Base-by-base conservation (phyloP, 331 rosid species). In the Phaseolus coccineus region DNA sequence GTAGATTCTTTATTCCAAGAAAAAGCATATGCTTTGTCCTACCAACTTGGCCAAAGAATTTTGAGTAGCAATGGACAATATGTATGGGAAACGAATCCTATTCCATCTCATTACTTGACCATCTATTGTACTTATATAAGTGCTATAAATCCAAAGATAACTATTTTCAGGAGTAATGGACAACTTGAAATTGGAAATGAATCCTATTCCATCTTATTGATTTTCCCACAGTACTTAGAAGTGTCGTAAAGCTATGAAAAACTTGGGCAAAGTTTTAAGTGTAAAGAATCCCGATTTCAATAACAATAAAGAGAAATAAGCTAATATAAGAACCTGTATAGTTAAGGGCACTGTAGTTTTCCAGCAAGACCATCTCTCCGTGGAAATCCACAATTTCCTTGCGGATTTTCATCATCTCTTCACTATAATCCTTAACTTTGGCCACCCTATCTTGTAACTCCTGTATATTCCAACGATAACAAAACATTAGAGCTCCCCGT, bases 331-430 rank as follows among this genome's bases (percentile, higher is more conserved):
- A 78, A 95, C 99, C 98, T 83, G 99, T 95, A 78, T 95, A 95
- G 87, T 95, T 93, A 50, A 95, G 96, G 73, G 99, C 96, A 46
- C 99, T 96, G 56, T 96, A 96, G 65, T 96, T 96, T 86, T 96
- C 99, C 84, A 96, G 87, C 87, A 96, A 82, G 67, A 96, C 97
- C 99, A 96, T 96, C 90, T 96, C 99, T 40, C 99, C 99, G 1
- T 96, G 99, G 76, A 96, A 91, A 87, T 96, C 99, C 70, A 96
- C 99, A 61, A 96, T 96, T 83, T 96, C 99, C 81, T 91, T 91
- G 46, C 90, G 89, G 69, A 90, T 89, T 87, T 90, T 89, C 71
- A 90, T 84, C 84, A 93, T 74, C 88, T 90, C 88, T 72, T 96
- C 99, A 67, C 46, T 86, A 13, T 24, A 88, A 70, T 81, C 88